Percentiles rank a stretch among this genome's conserved stretches.
Conservation (phyloP, 2,329 filamentous ascomycete genomes). For the Penicillium sp. region DNA sequence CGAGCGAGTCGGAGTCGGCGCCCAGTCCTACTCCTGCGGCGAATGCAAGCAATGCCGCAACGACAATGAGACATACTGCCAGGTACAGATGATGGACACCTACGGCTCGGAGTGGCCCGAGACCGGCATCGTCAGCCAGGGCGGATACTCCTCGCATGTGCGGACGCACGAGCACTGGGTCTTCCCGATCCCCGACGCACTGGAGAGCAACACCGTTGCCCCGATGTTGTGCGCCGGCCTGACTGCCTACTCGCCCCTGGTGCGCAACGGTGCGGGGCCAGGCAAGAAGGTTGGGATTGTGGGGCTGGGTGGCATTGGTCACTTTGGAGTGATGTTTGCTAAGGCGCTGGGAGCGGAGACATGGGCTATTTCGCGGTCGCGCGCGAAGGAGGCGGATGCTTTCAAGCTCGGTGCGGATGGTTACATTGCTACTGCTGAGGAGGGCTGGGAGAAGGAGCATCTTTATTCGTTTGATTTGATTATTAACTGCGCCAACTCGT, state of each 20-base stretch:
- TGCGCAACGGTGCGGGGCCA: slow-evolving; percentile 71
- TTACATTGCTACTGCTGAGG: slow-evolving; percentile 59
- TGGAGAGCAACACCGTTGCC: slow-evolving; percentile 63
- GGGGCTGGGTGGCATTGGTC: slow-evolving; percentile 65
- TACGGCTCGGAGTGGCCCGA: slow-evolving; percentile 56
- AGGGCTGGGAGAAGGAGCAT: slow-evolving; percentile 59
- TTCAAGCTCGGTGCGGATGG: slow-evolving; percentile 61
- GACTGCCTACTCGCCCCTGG: slow-evolving; percentile 76
- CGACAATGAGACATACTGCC: slow-evolving; percentile 69
- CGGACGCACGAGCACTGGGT: slow-evolving; percentile 75
- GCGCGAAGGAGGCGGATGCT: slow-evolving; percentile 62
- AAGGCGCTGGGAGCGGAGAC: slow-evolving; percentile 67
- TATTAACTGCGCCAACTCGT: slow-evolving; percentile 75
- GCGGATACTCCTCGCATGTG: slow-evolving; percentile 68
- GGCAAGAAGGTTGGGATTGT: slow-evolving; percentile 53
- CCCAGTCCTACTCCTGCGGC: slow-evolving; percentile 66
- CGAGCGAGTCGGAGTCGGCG: slow-evolving; percentile 68
- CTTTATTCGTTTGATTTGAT: slow-evolving; percentile 63
- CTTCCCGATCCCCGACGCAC: slow-evolving; percentile 69
- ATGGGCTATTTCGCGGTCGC: slow-evolving; percentile 62
- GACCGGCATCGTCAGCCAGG: slow-evolving; percentile 66
- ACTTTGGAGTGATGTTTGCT: slow-evolving; percentile 70
- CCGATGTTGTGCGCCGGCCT: slow-evolving; percentile 85
- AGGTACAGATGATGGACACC: slow-evolving; percentile 53
- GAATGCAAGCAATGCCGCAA: slow-evolving; percentile 66